phyloP scores from a whole-genome alignment of 2,329 filamentous ascomycete species.

The Hymenoscyphus linearis region DNA sequence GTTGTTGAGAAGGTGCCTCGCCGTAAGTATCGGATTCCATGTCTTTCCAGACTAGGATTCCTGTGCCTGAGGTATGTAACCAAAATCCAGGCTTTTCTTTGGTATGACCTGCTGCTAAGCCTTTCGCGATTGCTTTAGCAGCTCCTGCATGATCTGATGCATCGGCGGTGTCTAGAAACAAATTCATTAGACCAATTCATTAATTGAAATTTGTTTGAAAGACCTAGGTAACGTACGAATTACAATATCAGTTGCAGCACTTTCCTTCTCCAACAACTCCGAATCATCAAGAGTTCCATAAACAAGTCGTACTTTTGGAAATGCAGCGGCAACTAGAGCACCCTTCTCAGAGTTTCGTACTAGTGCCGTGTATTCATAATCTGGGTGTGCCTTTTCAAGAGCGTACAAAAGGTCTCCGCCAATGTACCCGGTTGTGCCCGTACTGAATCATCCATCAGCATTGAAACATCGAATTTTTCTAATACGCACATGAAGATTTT shows the following conservation, averaged over 20 bases:
- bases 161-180: constrained; percentile 33
- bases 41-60: constrained; percentile 48
- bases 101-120: constrained; percentile 41
- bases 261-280: constrained; percentile 40
- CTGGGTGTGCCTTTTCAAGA: constrained; percentile 41
- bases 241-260: constrained; percentile 45
- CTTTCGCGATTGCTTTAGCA: constrained; percentile 41
- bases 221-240: constrained; percentile 26
- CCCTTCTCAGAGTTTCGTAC: constrained; percentile 45
- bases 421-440: constrained; percentile 38
- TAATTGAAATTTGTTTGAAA: no score
- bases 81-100: constrained; percentile 40
- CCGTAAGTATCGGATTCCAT: constrained; percentile 40
- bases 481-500: constrained; percentile 27
- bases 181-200: not conserved
- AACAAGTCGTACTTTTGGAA: constrained; percentile 44
- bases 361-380: constrained; percentile 44
- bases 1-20: constrained; percentile 37
- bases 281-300: constrained; percentile 44
- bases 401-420: constrained; percentile 41
- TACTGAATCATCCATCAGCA: constrained; percentile 14
- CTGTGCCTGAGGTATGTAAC: constrained; percentile 51
- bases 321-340: constrained; percentile 39
- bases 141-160: constrained; percentile 42
- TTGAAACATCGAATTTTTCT: not conserved